Evolutionary conservation across 257 asterid species (phyloP).

Genomic region (Jasminum sambac): DNA sequence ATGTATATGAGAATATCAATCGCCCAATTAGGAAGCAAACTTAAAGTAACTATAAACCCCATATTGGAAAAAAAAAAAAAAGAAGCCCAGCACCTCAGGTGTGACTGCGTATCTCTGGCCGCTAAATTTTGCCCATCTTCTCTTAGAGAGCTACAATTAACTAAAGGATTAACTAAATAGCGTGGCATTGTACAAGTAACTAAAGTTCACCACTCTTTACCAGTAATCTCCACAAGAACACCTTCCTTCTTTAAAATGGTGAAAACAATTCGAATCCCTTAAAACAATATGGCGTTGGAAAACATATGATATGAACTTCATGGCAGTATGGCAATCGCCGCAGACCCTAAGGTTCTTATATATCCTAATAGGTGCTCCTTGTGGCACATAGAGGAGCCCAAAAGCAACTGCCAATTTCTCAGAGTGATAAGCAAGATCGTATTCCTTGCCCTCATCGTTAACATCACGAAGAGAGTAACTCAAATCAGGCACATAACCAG

Average conservation of each 20-base stretch:
- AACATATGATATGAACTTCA: constrained; percentile 56
- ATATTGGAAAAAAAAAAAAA: too few relatives aligned
- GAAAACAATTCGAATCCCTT: constrained; percentile 76
- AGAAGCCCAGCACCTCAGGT: too few relatives aligned
- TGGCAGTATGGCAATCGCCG: constrained; percentile 75
- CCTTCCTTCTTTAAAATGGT: constrained; percentile 60
- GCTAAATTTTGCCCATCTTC: too few relatives aligned
- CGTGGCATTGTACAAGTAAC: too few relatives aligned
- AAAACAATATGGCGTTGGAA: constrained; percentile 45
- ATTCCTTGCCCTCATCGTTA: constrained; percentile 59
- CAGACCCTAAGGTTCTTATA: constrained; percentile 72
- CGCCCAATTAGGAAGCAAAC: too few relatives aligned
- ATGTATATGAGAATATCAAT: too few relatives aligned
- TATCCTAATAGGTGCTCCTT: constrained; percentile 51
- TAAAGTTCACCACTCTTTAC: constrained; percentile 28
- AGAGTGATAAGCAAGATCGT: constrained; percentile 61
- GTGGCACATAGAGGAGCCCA: constrained; percentile 49
- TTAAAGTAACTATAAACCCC: too few relatives aligned
- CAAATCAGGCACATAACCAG: constrained; percentile 68
- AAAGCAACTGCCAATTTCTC: constrained; percentile 86
- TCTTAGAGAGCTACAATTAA: too few relatives aligned
- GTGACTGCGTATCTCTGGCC: too few relatives aligned
- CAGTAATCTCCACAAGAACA: constrained; percentile 76
- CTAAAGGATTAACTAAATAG: too few relatives aligned
- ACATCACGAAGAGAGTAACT: constrained; percentile 67